Evolutionary conservation across 192 early-diverging fungal genomes (phyloP).

Genomic region (Chytriomyces confervae): DNA sequence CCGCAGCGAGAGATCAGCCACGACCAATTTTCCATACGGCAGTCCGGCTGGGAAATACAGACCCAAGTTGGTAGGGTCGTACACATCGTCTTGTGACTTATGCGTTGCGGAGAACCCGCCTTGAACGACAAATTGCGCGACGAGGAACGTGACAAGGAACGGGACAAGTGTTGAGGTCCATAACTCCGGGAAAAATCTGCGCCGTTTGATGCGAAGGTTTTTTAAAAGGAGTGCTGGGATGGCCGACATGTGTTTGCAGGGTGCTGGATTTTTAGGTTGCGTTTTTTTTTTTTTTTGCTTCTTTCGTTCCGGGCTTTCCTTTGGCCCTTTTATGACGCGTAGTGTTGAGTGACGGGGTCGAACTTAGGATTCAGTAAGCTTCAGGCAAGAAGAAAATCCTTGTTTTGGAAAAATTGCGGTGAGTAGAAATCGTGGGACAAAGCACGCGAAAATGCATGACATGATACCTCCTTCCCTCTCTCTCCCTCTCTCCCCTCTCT

Average conservation of each 20-base stretch:
- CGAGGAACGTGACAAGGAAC: background rate
- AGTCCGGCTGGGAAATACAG: background rate
- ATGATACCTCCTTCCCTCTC: no score
- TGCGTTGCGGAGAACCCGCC: background rate
- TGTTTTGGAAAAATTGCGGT: no score
- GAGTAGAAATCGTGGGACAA: no score
- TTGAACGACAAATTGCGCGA: background rate
- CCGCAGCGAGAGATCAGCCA: background rate
- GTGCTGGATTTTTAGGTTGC: no score
- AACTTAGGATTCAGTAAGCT: no score
- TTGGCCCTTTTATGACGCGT: no score
- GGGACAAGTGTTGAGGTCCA: background rate
- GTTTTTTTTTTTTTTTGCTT: no score
- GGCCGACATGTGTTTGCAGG: background rate
- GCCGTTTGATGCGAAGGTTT: background rate
- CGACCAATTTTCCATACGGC: background rate
- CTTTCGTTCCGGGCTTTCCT: no score
- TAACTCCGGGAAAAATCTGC: background rate
- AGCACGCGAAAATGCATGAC: no score
- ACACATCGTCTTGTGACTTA: background rate
- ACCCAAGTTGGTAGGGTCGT: constrained; percentile 2
- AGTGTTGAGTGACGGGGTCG: no score
- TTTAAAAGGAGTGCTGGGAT: background rate
- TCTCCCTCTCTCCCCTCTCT: no score
- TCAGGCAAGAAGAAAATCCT: no score